Evolutionary conservation across 2,329 filamentous ascomycete species (phyloP).

Genomic region (Talaromyces sp.): DNA sequence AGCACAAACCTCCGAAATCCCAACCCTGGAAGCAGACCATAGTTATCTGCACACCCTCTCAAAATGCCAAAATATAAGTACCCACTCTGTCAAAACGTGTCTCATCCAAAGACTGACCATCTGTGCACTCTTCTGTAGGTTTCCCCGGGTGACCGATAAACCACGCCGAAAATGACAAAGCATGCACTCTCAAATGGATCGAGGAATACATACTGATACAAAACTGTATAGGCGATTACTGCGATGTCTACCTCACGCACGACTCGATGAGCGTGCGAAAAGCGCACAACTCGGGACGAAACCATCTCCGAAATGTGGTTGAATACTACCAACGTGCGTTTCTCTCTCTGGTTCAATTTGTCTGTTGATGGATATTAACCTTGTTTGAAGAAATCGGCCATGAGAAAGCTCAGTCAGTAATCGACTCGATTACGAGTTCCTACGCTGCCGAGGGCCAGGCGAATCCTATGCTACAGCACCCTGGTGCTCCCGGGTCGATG

Average conservation of each 20-base stretch:
- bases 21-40: background rate
- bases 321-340: conserved; percentile 89
- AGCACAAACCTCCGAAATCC: background rate
- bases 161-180: conserved; percentile 12
- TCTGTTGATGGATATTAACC: background rate
- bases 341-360: background rate
- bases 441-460: conserved; percentile 92
- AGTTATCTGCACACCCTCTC: conserved; percentile 16
- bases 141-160: background rate
- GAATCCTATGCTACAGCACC: conserved; percentile 75
- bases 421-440: conserved; percentile 93
- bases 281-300: conserved; percentile 93
- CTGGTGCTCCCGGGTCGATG: conserved; percentile 43
- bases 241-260: conserved; percentile 99
- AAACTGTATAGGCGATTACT: conserved; percentile 69
- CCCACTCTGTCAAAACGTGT: conserved; percentile 1
- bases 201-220: background rate
- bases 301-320: conserved; percentile 94
- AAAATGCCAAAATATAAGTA: conserved; percentile 85
- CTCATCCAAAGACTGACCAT: background rate
- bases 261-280: conserved; percentile 99
- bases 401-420: conserved; percentile 96
- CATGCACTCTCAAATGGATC: background rate
- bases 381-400: conserved; percentile 76
- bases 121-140: conserved; percentile 65